These are phyloP conservation scores for Mycena filopes DNA, from an alignment of 768 basidiomycete species.

Conservation along the genomic window DNA sequence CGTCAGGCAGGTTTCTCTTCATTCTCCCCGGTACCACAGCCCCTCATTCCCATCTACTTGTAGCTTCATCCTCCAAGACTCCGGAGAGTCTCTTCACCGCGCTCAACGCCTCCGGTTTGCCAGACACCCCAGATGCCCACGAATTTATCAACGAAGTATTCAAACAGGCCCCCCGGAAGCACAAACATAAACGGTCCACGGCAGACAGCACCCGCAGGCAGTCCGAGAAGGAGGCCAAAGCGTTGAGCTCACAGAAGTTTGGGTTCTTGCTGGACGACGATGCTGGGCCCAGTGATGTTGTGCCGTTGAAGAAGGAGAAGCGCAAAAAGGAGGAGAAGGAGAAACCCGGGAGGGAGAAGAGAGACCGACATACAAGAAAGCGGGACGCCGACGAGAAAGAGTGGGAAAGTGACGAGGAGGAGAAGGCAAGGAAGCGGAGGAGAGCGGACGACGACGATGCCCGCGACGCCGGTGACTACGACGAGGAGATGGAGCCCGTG, in stretches of 20 bases:
- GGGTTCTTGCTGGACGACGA: slow-evolving; percentile 89
- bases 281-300: slow-evolving; percentile 51
- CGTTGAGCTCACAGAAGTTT: slow-evolving; percentile 77
- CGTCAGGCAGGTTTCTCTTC: slow-evolving; percentile 67
- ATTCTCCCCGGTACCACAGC: slow-evolving; percentile 4
- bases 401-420: slow-evolving; percentile 94
- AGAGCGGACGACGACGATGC: slow-evolving; percentile 62
- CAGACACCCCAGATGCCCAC: slow-evolving; percentile 83
- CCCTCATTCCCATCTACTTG: not conserved
- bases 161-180: slow-evolving; percentile 79
- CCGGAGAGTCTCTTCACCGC: slow-evolving; percentile 81
- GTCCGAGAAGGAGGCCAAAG: slow-evolving; percentile 80
- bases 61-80: slow-evolving; percentile 87
- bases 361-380: slow-evolving; percentile 78
- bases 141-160: slow-evolving; percentile 84
- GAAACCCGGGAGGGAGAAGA: slow-evolving; percentile 52
- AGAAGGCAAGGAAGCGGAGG: slow-evolving; percentile 73
- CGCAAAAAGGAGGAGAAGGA: slow-evolving; percentile 58
- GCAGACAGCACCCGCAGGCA: slow-evolving; percentile 64
- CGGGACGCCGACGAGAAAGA: slow-evolving; percentile 83
- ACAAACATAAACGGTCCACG: slow-evolving; percentile 70
- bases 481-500: slow-evolving; percentile 53
- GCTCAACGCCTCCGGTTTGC: slow-evolving; percentile 82
- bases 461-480: slow-evolving; percentile 46
- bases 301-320: slow-evolving; percentile 54